Conservation (phyloP, 768 basidiomycete genomes). For the Kwoniella heveanensis region DNA sequence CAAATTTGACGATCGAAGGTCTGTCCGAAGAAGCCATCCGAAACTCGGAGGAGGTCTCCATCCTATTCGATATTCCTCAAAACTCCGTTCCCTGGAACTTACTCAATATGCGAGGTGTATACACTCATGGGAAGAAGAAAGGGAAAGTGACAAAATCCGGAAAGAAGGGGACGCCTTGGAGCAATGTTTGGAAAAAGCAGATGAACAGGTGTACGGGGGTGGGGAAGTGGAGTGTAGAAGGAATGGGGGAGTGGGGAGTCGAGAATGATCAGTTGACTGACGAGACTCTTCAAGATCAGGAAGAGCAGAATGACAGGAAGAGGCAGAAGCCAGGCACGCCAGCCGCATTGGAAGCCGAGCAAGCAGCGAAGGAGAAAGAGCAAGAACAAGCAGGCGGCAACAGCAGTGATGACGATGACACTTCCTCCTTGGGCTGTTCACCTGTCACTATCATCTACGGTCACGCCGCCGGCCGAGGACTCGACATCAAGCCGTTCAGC, state of each 20-base stretch:
- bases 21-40: slow-evolving; percentile 13
- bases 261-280: slow-evolving; percentile 33
- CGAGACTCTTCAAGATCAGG: slow-evolving; percentile 58
- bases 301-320: slow-evolving; percentile 36
- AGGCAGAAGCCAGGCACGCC: slow-evolving; percentile 36
- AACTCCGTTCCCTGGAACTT: slow-evolving; percentile 76
- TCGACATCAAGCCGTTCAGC: slow-evolving; percentile 80
- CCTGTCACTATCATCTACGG: slow-evolving; percentile 76
- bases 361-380: slow-evolving; percentile 4
- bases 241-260: slow-evolving; percentile 60
- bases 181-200: slow-evolving; percentile 65
- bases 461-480: slow-evolving; percentile 72
- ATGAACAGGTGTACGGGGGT: slow-evolving; percentile 49
- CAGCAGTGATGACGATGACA: not conserved
- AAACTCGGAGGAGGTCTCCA: slow-evolving; percentile 61
- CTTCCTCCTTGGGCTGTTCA: slow-evolving; percentile 33
- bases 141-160: slow-evolving; percentile 57
- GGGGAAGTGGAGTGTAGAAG: slow-evolving; percentile 54
- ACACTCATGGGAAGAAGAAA: slow-evolving; percentile 56
- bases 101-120: slow-evolving; percentile 70
- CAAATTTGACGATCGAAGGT: slow-evolving; percentile 17
- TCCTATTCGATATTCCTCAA: slow-evolving; percentile 71
- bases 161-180: slow-evolving; percentile 70
- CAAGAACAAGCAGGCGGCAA: not conserved
- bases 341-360: slow-evolving; percentile 10